phyloP scores from a whole-genome alignment of 164 flowering plant species.

The Amborella trichopoda region DNA sequence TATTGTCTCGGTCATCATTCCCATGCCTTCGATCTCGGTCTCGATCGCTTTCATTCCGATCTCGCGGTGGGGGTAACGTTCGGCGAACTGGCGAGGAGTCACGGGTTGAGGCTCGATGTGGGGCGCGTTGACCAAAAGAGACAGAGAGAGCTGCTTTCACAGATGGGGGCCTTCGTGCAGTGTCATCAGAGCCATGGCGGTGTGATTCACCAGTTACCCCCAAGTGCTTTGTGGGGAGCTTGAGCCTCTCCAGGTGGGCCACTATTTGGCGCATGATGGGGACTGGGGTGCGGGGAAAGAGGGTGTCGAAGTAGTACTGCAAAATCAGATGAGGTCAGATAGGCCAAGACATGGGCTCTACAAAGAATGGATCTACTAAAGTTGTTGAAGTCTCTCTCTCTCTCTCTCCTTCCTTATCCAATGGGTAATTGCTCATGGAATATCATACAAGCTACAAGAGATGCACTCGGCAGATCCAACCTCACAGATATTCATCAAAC shows the following conservation, averaged over 20 bases:
- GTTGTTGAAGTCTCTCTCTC: too few relatives aligned
- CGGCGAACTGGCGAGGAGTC: conserved; percentile 98
- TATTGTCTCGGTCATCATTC: conserved; percentile 14
- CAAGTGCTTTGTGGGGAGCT: conserved; percentile 67
- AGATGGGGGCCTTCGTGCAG: conserved; percentile 96
- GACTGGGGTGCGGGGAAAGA: conserved; percentile 92
- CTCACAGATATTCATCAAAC: too few relatives aligned
- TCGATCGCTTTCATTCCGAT: conserved; percentile 33
- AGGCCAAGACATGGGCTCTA: too few relatives aligned
- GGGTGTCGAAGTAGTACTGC: conserved; percentile 99
- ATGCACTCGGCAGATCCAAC: too few relatives aligned
- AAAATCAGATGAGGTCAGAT: too few relatives aligned
- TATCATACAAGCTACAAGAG: too few relatives aligned
- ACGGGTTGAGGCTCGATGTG: conserved; percentile 96
- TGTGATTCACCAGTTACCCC: conserved; percentile 79
- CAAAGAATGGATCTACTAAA: too few relatives aligned
- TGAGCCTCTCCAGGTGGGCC: conserved; percentile 79
- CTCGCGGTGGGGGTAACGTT: conserved; percentile 32
- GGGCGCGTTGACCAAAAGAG: conserved; percentile 99
- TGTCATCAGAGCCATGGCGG: conserved; percentile 89
- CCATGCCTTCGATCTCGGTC: conserved; percentile 48
- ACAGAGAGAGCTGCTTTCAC: conserved; percentile 98
- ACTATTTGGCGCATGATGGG: conserved; percentile 75
- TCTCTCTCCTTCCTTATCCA: too few relatives aligned
- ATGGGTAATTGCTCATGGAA: too few relatives aligned